These are phyloP conservation scores for Linanthus parryae DNA, from an alignment of 148 eudicot genomes.

Conservation along the genomic window DNA sequence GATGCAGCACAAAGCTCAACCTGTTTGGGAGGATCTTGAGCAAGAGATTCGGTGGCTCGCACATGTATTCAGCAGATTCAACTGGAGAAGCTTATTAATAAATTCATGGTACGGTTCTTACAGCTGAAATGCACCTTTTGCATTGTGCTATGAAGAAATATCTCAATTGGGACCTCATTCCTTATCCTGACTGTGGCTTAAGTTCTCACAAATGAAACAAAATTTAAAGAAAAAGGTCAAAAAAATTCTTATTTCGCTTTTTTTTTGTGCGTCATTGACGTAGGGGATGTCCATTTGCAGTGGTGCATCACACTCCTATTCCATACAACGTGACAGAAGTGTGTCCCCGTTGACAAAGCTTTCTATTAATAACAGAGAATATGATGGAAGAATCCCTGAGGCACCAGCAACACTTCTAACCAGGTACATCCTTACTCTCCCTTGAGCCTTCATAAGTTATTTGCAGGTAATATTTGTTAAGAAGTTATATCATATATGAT, in stretches of 20 bases:
- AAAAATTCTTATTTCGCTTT: neutral
- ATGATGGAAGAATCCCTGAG: constrained; percentile 47
- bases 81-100: constrained; percentile 83
- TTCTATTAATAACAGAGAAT: constrained; percentile 50
- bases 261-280: too few species aligned
- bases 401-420: constrained; percentile 72
- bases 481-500: too few species aligned
- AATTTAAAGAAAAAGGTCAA: neutral
- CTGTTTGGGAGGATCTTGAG: too few species aligned
- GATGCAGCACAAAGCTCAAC: too few species aligned
- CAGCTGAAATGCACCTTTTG: too few species aligned
- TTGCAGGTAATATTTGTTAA: too few species aligned
- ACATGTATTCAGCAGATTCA: constrained; percentile 97
- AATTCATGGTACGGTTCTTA: constrained; percentile 70
- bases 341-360: constrained; percentile 72
- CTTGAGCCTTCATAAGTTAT: neutral
- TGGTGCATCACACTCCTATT: constrained; percentile 55
- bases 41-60: too few species aligned
- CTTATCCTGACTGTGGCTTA: neutral
- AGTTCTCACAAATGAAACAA: neutral
- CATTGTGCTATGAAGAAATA: constrained; percentile 29
- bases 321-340: constrained; percentile 61
- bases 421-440: constrained; percentile 38
- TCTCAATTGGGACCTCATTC: constrained; percentile 56
- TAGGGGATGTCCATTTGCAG: too few species aligned